Base-by-base conservation (phyloP, 192 early-diverging fungal genomes). In the Phlyctochytrium bullatum region DNA sequence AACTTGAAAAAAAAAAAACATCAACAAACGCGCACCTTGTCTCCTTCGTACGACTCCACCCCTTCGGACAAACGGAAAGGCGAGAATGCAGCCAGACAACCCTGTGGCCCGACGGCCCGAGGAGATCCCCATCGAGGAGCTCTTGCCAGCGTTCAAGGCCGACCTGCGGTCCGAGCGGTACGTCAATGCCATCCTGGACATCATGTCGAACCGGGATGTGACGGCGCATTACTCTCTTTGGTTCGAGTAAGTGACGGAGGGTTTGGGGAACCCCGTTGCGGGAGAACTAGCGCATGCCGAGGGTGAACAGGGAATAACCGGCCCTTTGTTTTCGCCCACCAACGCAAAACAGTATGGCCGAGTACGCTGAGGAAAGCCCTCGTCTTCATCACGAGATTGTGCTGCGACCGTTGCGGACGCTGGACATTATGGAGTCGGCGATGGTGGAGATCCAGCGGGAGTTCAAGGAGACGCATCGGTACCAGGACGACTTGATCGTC, bases 191-290 rank as follows among this genome's bases (percentile, higher is more conserved):
- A 69, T 76, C 24, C 34, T 69, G 14, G 25, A 58, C 27, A 65
- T 76, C 0, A 54, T 76, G 6, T 17, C 36, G 20, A 47, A 72
- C n/a, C 16, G 10, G 12, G 73, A 76, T 40, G 66, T 32, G 27
- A 50, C 65, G 2, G 36, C 54, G 35, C 73, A 77, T 34, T 76
- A 76, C 50, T 59, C 66, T 10, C 53, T 76, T 20, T 66, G 71
- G 29, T n/a, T 76, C 16, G 72, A 75, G 64, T 69, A 34, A 23
- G 34, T 23, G n/a, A n/a, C n/a, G n/a, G n/a, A n/a, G n/a, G n/a
- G n/a, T n/a, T n/a, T n/a, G n/a, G n/a, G n/a, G n/a, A n/a, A n/a
- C n/a, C n/a, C n/a, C n/a, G n/a, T n/a, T n/a, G n/a, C n/a, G n/a
- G n/a, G n/a, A n/a, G n/a, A n/a, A n/a, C n/a, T n/a, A n/a, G n/a